Base-by-base conservation (phyloP, 768 basidiomycete species). In the Phylloporus sp. region DNA sequence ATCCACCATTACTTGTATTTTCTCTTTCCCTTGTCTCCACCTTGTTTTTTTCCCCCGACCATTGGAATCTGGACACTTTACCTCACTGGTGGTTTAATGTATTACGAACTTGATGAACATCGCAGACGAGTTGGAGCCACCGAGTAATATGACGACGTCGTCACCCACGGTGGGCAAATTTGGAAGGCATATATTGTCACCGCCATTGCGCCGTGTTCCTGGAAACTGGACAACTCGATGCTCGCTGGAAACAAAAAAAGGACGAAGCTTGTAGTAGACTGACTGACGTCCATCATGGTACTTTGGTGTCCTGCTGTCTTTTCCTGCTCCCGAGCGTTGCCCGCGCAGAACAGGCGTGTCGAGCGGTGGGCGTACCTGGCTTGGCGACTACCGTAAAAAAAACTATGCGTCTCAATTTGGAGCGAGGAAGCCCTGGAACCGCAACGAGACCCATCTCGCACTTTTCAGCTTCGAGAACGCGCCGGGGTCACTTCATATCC, bases 1-100 rank as follows among this genome's bases (percentile, higher is more conserved):
- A 69, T 48, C 49, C 49, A 53, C 59, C 45, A 54, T 36, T 60
- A 55, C 56, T 50, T 66, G 57, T 68, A 68, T 41, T 58, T 46
- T 44, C 37, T 9, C 42, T 53, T 21, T n/a, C 17, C 18, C 15
- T 27, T 4, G 6, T 17, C 20, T 10, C 34, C 38, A 29, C 36
- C 17, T 43, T 40, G 46, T 21, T 18, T 39, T 38, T 22, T 45
- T 38, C 22, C 32, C 20, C 37, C 42, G 32, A 42, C 38, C n/a
- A n/a, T 44, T 33, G 45, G 39, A 39, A 22, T n/a, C 27, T 32
- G 52, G 51, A 59, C 59, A 17, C 17, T 37, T 46, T 50, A 39
- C 28, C n/a, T 20, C 29, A 22, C 36, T 29, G 49, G 40, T 58
- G 34, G 46, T 49, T 42, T 56, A 48, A 45, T 51, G 57, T 60